Base-by-base conservation (phyloP, 805 yeast genomes). In the Candida mattraensis region DNA sequence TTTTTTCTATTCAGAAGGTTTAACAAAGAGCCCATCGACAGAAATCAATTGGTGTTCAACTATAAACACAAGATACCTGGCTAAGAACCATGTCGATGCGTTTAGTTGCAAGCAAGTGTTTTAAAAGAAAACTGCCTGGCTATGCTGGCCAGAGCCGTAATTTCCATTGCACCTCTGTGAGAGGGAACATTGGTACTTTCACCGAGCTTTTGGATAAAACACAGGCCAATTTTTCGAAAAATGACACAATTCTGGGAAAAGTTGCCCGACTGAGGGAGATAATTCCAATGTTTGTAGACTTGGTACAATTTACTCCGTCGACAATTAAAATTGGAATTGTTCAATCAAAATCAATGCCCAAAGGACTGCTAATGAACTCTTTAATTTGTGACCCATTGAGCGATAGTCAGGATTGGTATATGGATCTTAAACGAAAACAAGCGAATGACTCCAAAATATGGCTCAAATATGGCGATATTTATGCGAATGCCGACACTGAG, bases 311-410 rank as follows among this genome's bases (percentile, higher is more conserved):
- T 28, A 25, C 42, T 6, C 58, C 60, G 3, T 20, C 7, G 7
- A 50, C 48, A 6, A 46, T 61, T 6, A 45, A 49, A 10, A 47
- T 61, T 7, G 66, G 64, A 7, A 33, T 56, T 10, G 37, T 54
- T 11, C 61, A 58, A 30, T 45, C 57, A 0, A 36, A 41, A 4
- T 28, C 37, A 3, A 33, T 49, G 5, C 40, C 34, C 8, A 30
- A 27, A 3, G 61, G 57, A 6, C 41, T 52, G 6, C 44, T 61
- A 15, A 15, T 53, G 14, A 50, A 58, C 30, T 39, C 56, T 7
- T 30, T 61, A 12, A 30, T 56, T 4, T 45, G 53, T 18, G 66
- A 61, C 39, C 66, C 66, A 2, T 38, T 54, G 23, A 56, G 53
- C 11, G 34, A 39, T 12, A 53, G 54, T 31, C 55, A 52, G 23